Percentiles rank a stretch among this genome's conserved stretches.
Evolutionary conservation across 148 eudicot genomes (phyloP).

Genomic region (Heliamphora exappendiculata): DNA sequence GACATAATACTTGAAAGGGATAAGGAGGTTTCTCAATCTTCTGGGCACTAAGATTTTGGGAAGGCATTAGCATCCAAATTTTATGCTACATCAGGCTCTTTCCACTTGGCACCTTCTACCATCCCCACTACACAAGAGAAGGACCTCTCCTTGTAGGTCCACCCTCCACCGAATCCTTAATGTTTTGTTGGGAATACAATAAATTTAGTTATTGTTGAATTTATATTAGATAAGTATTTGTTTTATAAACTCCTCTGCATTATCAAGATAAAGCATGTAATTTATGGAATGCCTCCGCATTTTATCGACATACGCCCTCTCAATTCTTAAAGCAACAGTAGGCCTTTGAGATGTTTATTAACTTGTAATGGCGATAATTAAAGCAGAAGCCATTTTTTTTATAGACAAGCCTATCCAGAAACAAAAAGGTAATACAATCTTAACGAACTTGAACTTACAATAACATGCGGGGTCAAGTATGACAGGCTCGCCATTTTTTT

Average conservation of each 20-base stretch:
- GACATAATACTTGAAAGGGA: not conserved
- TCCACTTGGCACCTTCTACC: not conserved
- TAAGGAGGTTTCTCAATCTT: not conserved
- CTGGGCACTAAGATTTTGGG: not conserved
- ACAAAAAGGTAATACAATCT: constrained; percentile 4
- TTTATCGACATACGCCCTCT: too few relatives aligned
- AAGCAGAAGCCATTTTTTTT: not conserved
- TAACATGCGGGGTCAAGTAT: constrained; percentile 98
- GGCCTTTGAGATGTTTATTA: not conserved
- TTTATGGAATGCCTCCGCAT: not conserved
- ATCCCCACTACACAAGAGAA: not conserved
- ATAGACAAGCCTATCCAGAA: not conserved
- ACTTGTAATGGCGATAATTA: not conserved
- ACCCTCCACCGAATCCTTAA: constrained; percentile 2
- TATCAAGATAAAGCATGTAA: not conserved
- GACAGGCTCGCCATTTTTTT: constrained; percentile 83
- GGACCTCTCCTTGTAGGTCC: not conserved
- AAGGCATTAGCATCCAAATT: not conserved
- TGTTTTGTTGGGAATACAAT: not conserved
- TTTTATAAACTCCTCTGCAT: not conserved
- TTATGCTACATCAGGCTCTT: not conserved
- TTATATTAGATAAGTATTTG: not conserved
- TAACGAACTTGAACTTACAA: constrained; percentile 50
- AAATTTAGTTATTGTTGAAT: not conserved
- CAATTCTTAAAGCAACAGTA: not conserved